These are phyloP conservation scores for Trichoderma citrinoviride DNA, from an alignment of 2,329 filamentous ascomycete species.

Conservation along the genomic window DNA sequence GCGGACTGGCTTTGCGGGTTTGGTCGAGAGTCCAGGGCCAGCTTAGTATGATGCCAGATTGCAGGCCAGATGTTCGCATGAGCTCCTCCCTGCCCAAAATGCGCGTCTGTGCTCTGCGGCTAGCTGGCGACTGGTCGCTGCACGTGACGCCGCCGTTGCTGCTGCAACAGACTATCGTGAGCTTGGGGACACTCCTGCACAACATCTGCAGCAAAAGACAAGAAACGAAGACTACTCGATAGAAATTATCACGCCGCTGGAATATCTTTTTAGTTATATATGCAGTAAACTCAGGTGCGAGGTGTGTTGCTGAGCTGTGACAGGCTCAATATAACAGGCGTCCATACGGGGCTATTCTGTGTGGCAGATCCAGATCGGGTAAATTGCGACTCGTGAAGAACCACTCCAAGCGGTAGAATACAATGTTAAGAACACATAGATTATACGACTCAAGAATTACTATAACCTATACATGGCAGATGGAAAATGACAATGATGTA, in stretches of 20 bases:
- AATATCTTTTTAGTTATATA: too few species aligned
- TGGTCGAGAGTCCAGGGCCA: constrained; percentile 11
- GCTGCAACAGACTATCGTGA: not conserved
- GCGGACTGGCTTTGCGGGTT: constrained; percentile 4
- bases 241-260: too few species aligned
- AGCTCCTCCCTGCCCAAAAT: constrained; percentile 32
- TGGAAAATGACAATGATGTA: not conserved
- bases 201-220: not conserved
- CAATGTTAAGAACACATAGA: too few species aligned
- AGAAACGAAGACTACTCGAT: not conserved
- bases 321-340: not conserved
- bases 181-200: not conserved
- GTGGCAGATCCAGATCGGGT: not conserved
- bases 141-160: constrained; percentile 26
- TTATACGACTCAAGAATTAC: not conserved
- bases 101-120: constrained; percentile 22
- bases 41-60: constrained; percentile 48
- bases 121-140: not conserved
- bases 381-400: not conserved
- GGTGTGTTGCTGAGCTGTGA: too few species aligned
- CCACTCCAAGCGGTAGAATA: too few species aligned
- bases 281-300: too few species aligned
- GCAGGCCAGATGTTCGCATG: constrained; percentile 36
- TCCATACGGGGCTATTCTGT: not conserved
- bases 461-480: not conserved